A percentile compares a stretch with the other conserved stretches of the same genome.
phyloP scores from a whole-genome alignment of 2,329 filamentous ascomycete genomes.

The Rutstroemia sp. region DNA sequence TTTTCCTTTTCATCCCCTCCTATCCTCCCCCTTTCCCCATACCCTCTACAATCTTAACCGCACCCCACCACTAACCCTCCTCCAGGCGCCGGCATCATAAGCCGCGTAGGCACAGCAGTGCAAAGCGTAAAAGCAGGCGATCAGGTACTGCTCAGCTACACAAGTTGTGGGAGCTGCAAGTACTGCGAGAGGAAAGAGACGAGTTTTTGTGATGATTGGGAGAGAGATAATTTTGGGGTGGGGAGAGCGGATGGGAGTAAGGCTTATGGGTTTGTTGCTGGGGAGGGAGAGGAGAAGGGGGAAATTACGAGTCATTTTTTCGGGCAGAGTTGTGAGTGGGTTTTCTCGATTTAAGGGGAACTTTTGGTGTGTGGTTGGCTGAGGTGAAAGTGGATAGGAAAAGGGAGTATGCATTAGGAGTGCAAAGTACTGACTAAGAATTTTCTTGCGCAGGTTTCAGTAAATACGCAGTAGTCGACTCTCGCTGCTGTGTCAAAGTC shows the following conservation, averaged over 20 bases:
- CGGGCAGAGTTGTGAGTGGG: slow-evolving; percentile 25
- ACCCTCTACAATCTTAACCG: neutral
- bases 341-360: too few relatives aligned
- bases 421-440: too few relatives aligned
- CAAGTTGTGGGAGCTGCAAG: slow-evolving; percentile 29
- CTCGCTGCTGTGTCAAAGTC: slow-evolving; percentile 22
- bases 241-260: slow-evolving; percentile 17
- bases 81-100: slow-evolving; percentile 17
- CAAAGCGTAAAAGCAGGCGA: slow-evolving; percentile 12
- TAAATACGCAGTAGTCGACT: slow-evolving; percentile 22
- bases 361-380: too few relatives aligned
- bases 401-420: too few relatives aligned
- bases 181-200: slow-evolving; percentile 25
- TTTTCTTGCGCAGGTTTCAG: slow-evolving; percentile 19
- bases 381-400: too few relatives aligned
- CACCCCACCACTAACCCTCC: too few relatives aligned
- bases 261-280: slow-evolving; percentile 6
- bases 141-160: slow-evolving; percentile 31
- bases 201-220: slow-evolving; percentile 26
- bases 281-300: slow-evolving; percentile 6
- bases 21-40: too few relatives aligned
- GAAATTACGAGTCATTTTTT: slow-evolving; percentile 29
- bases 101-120: slow-evolving; percentile 14
- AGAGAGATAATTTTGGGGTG: slow-evolving; percentile 22
- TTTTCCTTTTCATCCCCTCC: neutral